Percentiles rank a stretch among this genome's conserved stretches.
Conservation (phyloP, 371 early-diverging fungal species). For the Mortierella sp. region DNA sequence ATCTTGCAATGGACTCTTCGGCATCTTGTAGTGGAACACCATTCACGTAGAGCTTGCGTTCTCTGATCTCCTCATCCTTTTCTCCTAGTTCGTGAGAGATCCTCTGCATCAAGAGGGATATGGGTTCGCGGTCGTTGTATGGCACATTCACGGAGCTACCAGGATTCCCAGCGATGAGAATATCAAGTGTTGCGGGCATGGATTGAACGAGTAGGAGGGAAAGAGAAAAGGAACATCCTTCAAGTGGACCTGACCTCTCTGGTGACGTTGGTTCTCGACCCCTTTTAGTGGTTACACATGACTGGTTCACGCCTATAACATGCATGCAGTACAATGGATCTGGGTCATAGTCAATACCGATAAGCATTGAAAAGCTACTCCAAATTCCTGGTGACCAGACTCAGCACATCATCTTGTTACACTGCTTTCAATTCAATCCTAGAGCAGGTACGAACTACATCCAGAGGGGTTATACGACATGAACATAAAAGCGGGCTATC, state of each 20-base stretch:
- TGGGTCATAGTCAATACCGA: no score
- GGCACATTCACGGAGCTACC: constrained; percentile 1
- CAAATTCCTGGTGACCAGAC: no score
- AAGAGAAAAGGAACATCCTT: no score
- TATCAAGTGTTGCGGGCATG: background rate
- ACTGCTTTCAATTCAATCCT: background rate
- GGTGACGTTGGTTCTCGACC: no score
- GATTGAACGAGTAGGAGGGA: no score
- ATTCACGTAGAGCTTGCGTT: background rate
- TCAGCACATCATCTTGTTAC: no score
- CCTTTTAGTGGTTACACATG: no score
- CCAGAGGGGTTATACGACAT: background rate
- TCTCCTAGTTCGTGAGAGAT: background rate
- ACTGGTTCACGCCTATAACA: no score
- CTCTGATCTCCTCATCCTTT: background rate
- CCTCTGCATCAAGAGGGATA: constrained; percentile 2
- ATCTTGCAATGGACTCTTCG: background rate
- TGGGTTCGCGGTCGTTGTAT: constrained; percentile 1
- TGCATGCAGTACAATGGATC: no score
- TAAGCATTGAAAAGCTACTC: no score
- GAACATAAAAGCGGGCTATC: background rate
- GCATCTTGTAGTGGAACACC: background rate
- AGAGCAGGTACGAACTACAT: background rate
- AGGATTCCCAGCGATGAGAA: constrained; percentile 8
- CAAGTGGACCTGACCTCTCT: no score